phyloP scores from a whole-genome alignment of 2,329 filamentous ascomycete genomes.

The Dissoconium aciculare region DNA sequence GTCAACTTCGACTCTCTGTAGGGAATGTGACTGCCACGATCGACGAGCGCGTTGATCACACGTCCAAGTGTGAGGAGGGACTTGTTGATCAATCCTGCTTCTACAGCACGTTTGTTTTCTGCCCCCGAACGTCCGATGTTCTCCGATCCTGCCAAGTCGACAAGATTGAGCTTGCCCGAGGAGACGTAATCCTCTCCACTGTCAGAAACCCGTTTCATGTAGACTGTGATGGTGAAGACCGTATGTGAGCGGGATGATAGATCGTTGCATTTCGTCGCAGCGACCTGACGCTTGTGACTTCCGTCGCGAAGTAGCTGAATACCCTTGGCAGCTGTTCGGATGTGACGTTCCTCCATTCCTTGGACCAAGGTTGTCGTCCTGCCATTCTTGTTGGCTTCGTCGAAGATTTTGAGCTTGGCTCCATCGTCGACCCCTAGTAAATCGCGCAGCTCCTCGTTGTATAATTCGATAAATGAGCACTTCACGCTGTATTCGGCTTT shows the following conservation, averaged over 20 bases:
- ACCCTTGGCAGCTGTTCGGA: conserved; percentile 68
- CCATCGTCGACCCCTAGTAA: conserved; percentile 68
- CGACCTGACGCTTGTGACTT: conserved; percentile 91
- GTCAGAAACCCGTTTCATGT: conserved; percentile 67
- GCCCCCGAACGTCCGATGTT: conserved; percentile 95
- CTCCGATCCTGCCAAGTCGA: conserved; percentile 92
- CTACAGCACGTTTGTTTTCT: conserved; percentile 91
- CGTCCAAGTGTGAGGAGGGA: conserved; percentile 85
- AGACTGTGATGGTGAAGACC: conserved; percentile 88
- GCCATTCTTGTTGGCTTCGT: conserved; percentile 77
- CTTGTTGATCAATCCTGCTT: conserved; percentile 96
- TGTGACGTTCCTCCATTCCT: conserved; percentile 93
- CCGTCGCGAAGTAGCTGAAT: conserved; percentile 80
- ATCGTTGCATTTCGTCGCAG: conserved; percentile 98
- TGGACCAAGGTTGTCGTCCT: conserved; percentile 77
- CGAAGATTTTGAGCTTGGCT: conserved; percentile 85
- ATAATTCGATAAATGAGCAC: conserved; percentile 95
- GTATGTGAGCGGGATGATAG: conserved; percentile 94
- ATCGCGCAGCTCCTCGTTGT: conserved; percentile 93
- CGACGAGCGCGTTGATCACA: conserved; percentile 94
- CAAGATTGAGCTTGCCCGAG: conserved; percentile 86
- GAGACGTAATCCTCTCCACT: conserved; percentile 81
- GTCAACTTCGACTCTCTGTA: conserved; percentile 93
- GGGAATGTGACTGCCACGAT: conserved; percentile 78
- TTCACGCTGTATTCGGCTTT: conserved; percentile 79